Evolutionary conservation across 805 yeast genomes (phyloP).

Genomic region (Lipomyces yamanashiensis): DNA sequence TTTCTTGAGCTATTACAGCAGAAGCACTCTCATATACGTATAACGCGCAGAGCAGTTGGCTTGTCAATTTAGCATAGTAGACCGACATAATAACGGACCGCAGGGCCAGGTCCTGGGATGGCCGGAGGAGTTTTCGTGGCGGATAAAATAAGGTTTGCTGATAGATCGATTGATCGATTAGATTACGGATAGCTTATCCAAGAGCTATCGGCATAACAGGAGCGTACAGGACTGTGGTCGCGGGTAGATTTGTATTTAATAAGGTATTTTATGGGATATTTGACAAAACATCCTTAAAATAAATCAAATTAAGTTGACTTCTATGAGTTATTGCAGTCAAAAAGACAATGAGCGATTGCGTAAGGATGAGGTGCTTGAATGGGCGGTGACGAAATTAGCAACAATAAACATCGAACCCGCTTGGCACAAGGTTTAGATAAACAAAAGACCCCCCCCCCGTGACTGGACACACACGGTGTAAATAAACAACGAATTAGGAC

Average conservation of each 20-base stretch:
- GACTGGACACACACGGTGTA: background rate
- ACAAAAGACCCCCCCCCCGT: background rate
- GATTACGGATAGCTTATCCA: background rate
- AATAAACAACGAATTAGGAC: background rate
- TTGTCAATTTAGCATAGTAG: background rate
- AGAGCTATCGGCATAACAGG: too few relatives aligned
- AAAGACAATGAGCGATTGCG: background rate
- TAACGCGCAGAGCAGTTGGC: too few relatives aligned
- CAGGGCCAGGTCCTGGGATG: background rate
- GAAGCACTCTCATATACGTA: too few relatives aligned
- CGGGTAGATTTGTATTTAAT: too few relatives aligned
- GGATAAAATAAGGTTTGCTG: background rate
- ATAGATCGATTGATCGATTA: slow-evolving; percentile 11
- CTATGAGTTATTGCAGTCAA: too few relatives aligned
- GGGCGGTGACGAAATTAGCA: background rate
- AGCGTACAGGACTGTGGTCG: too few relatives aligned
- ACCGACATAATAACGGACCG: background rate
- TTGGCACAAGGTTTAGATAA: background rate
- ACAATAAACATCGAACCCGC: background rate
- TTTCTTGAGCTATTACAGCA: too few relatives aligned
- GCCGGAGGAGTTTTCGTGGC: background rate
- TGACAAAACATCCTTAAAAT: too few relatives aligned
- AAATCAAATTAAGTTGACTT: too few relatives aligned
- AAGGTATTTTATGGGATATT: too few relatives aligned
- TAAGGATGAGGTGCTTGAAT: background rate